Evolutionary conservation across 495 filamentous ascomycete genomes (phyloP).

Genomic region (Massariosphaeria phaeospora): DNA sequence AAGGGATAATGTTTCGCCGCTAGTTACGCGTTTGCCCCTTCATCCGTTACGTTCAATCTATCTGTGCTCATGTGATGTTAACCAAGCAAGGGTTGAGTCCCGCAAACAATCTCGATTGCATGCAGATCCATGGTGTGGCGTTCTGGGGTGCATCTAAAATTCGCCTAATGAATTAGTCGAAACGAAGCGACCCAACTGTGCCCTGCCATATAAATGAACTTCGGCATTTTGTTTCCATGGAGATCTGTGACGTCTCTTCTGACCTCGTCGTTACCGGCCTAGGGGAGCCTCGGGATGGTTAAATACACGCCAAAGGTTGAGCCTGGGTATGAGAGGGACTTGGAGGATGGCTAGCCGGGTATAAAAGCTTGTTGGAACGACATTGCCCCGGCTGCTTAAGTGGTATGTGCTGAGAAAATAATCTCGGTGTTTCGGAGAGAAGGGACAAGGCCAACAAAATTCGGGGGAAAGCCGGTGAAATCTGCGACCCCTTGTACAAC

Average conservation of each 20-base stretch:
- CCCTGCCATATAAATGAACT: not conserved
- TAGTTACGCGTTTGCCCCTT: slow-evolving; percentile 6
- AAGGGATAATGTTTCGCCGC: slow-evolving; percentile 2
- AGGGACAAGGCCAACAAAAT: not conserved
- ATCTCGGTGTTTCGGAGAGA: not conserved
- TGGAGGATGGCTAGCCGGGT: not conserved
- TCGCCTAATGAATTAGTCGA: slow-evolving; percentile 10
- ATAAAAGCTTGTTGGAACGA: not conserved
- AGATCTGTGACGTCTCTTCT: not conserved
- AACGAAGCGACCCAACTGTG: slow-evolving; percentile 25
- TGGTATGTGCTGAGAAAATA: not conserved
- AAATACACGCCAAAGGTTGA: slow-evolving; percentile 1
- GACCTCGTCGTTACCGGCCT: not conserved
- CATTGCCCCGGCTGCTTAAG: not conserved
- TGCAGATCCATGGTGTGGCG: slow-evolving; percentile 24
- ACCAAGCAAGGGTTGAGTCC: slow-evolving; percentile 3
- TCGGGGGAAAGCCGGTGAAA: too few relatives aligned
- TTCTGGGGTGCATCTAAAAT: slow-evolving; percentile 23
- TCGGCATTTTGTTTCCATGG: not conserved
- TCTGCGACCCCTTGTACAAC: too few relatives aligned
- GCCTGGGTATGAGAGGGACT: not conserved
- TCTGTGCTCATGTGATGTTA: slow-evolving; percentile 5
- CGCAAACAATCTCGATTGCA: slow-evolving; percentile 1
- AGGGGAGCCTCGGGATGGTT: not conserved
- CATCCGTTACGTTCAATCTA: slow-evolving; percentile 26